Evolutionary conservation across 2,329 filamentous ascomycete species (phyloP).

Genomic region (Cordyceps pruinosa): DNA sequence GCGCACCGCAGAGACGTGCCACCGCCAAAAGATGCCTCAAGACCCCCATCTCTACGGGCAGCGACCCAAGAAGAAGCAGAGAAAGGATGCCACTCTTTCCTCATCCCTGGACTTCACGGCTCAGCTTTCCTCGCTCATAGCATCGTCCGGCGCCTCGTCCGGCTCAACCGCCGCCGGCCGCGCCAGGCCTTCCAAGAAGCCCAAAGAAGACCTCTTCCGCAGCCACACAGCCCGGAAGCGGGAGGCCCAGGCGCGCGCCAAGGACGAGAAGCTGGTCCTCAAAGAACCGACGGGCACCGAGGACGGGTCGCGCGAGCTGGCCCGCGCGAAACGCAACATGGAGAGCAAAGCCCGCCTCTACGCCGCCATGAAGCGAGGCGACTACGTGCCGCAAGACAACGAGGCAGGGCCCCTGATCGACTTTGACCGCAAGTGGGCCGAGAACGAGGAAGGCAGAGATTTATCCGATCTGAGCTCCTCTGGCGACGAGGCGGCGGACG

Average conservation of each 20-base stretch:
- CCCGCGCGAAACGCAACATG: conserved; percentile 70
- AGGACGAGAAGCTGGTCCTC: conserved; percentile 43
- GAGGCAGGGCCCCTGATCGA: conserved; percentile 68
- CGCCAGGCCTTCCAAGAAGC: conserved; percentile 39
- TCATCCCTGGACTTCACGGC: conserved; percentile 80
- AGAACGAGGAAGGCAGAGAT: conserved; percentile 50
- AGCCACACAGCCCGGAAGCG: conserved; percentile 17
- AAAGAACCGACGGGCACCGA: conserved; percentile 49
- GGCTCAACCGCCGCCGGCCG: conserved; percentile 33
- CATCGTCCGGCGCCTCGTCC: conserved; percentile 35
- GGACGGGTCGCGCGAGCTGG: conserved; percentile 61
- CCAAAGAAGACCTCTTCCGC: conserved; percentile 41
- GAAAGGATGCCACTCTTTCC: conserved; percentile 63
- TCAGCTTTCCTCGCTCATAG: conserved; percentile 75
- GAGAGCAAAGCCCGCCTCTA: conserved; percentile 87
- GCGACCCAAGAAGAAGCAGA: conserved; percentile 60
- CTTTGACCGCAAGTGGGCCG: conserved; percentile 94
- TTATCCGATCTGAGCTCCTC: conserved; percentile 39
- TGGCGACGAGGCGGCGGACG: conserved; percentile 32
- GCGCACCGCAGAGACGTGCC: not conserved
- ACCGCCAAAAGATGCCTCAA: conserved; percentile 35
- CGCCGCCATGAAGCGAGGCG: conserved; percentile 83
- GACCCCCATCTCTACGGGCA: conserved; percentile 73
- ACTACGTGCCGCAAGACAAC: conserved; percentile 63
- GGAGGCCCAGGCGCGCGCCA: conserved; percentile 31